phyloP scores from a whole-genome alignment of 176 grass and related monocot species.

The sorghum (Sorghum bicolor) region Sorghum_bicolor_NCBIv3 NC_012872.2:57711001-57711500 shows the following conservation, averaged over 20 bases:
- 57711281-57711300: neutral
- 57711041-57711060: slow-evolving; percentile 25
- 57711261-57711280: neutral
- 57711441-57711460: too few species aligned
- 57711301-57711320: neutral
- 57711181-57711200: neutral
- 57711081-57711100: neutral
- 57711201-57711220: neutral
- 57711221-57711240: neutral
- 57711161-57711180: slow-evolving; percentile 24
- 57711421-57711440: too few species aligned
- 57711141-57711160: neutral
- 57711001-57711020: slow-evolving; percentile 29
- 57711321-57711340: too few species aligned
- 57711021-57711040: slow-evolving; percentile 35
- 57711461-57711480: too few species aligned
- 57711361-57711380: too few species aligned
- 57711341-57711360: too few species aligned
- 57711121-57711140: neutral
- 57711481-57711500: too few species aligned
- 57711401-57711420: too few species aligned
- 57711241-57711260: neutral
- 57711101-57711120: neutral
- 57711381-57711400: too few species aligned
- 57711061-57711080: neutral